Percentiles rank a stretch among this genome's conserved stretches.
Conservation (phyloP, 495 filamentous ascomycete species). For the Friedmanniomyces simplex region DNA sequence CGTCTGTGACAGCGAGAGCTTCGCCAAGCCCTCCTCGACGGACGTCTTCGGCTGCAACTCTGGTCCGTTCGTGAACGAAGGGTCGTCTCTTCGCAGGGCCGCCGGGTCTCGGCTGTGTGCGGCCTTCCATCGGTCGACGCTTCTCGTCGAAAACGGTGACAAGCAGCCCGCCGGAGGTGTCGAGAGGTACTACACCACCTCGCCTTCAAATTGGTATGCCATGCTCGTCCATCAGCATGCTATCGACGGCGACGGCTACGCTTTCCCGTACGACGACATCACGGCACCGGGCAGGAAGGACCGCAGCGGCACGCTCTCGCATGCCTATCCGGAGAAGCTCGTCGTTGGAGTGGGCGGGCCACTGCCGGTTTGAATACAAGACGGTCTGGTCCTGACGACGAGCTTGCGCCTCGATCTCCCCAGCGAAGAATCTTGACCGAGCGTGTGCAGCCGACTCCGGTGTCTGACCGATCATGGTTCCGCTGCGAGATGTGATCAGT, state of each 20-base stretch:
- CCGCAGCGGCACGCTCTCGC: conserved; percentile 26
- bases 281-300: conserved; percentile 25
- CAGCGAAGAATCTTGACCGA: no score
- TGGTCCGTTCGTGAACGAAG: conserved; percentile 34
- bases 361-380: background rate
- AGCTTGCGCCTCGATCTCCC: background rate
- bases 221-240: conserved; percentile 36
- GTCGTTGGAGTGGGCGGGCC: conserved; percentile 27
- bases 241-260: conserved; percentile 33
- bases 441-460: no score
- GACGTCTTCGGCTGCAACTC: conserved; percentile 41
- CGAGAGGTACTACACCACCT: conserved; percentile 26
- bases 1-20: conserved; percentile 33
- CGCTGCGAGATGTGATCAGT: no score
- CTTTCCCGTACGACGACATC: conserved; percentile 42
- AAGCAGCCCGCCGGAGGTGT: conserved; percentile 27
- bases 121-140: conserved; percentile 35
- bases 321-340: conserved; percentile 16
- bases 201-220: conserved; percentile 34
- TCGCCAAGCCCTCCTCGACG: conserved; percentile 28
- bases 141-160: conserved; percentile 33
- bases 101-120: conserved; percentile 40
- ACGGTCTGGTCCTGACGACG: background rate
- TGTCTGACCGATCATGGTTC: no score
- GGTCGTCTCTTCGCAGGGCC: conserved; percentile 24